Base-by-base conservation (phyloP, 768 basidiomycete species). In the Suillus fuscotomentosus region DNA sequence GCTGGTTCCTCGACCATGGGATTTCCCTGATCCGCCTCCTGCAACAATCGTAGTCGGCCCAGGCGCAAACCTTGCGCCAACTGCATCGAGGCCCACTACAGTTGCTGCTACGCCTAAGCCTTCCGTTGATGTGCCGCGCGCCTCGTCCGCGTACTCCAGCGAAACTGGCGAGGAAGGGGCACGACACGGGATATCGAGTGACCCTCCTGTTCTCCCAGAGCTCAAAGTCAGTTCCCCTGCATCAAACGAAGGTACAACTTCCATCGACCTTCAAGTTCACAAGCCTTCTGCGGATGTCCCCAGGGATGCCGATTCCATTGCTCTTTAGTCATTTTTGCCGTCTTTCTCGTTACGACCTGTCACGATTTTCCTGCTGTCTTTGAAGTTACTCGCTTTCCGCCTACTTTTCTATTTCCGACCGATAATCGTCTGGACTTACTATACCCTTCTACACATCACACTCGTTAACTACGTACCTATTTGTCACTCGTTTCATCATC, bases 1-100 rank as follows among this genome's bases (percentile, higher is more conserved):
- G 4, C 79, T 94, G 77, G 85, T 90, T 56, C 88, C 92, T 47
- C 88, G 88, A 31, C 79, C 92, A 43, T 94, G 92, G 92, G 92
- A 94, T 73, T 94, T 85, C 65, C 64, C 86, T 61, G 79, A 87
- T 42, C 74, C 79, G 7, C 77, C 81, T 50, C 78, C 63, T 22
- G 63, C 72, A 1, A 69, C 70, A n/a, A 67, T 51, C 36, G 38
- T 55, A 48, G 48, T 34, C 27, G 53, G 43, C 60, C 56, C 39
- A 42, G 67, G 63, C 11, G 47, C 7, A 63, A 42, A 34, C 42
- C 63, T 48, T 5, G 65, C 71, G 5, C 70, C 72, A 4, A 70
- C 71, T 3, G 63, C 70, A 45, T 68, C 69, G 2, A 65, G 68
- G 31, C 69, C 69, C 27, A 71, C 76, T 24, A 62, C 70, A 20